phyloP scores from a whole-genome alignment of 2,329 filamentous ascomycete genomes.

The Colletotrichum chlorophyti region DNA sequence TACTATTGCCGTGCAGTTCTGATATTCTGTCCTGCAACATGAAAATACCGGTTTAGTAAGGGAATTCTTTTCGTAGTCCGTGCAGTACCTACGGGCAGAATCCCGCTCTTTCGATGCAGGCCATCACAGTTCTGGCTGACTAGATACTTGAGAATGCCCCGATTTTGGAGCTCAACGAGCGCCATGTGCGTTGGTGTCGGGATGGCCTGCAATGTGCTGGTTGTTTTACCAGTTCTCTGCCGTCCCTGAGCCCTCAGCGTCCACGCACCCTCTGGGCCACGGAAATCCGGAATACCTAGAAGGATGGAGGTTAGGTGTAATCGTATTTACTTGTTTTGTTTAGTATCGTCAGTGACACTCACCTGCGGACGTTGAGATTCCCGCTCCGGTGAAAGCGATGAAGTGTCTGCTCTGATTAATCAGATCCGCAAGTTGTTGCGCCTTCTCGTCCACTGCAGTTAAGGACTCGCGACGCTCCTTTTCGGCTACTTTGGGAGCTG shows the following conservation, averaged over 20 bases:
- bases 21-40: slow-evolving; percentile 44
- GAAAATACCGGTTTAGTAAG: too few species aligned
- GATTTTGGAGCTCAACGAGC: slow-evolving; percentile 49
- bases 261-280: slow-evolving; percentile 54
- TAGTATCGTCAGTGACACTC: neutral
- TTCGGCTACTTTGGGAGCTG: slow-evolving; percentile 21
- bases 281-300: slow-evolving; percentile 53
- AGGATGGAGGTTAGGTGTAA: too few species aligned
- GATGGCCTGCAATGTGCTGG: slow-evolving; percentile 49
- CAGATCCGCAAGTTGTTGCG: slow-evolving; percentile 40
- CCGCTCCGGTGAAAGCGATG: slow-evolving; percentile 54
- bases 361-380: slow-evolving; percentile 54
- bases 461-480: slow-evolving; percentile 6
- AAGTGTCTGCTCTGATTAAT: slow-evolving; percentile 52
- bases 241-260: slow-evolving; percentile 50
- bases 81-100: slow-evolving; percentile 46
- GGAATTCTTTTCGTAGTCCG: too few species aligned
- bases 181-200: slow-evolving; percentile 55
- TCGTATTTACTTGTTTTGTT: too few species aligned
- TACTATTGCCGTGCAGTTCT: slow-evolving; percentile 56
- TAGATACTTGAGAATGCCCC: slow-evolving; percentile 48
- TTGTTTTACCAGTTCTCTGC: slow-evolving; percentile 37
- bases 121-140: slow-evolving; percentile 55
- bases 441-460: slow-evolving; percentile 40
- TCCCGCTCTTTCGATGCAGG: slow-evolving; percentile 51